Base-by-base conservation (phyloP, 129 eudicot genomes). In the Rutidosis leptorrhynchoides region DNA sequence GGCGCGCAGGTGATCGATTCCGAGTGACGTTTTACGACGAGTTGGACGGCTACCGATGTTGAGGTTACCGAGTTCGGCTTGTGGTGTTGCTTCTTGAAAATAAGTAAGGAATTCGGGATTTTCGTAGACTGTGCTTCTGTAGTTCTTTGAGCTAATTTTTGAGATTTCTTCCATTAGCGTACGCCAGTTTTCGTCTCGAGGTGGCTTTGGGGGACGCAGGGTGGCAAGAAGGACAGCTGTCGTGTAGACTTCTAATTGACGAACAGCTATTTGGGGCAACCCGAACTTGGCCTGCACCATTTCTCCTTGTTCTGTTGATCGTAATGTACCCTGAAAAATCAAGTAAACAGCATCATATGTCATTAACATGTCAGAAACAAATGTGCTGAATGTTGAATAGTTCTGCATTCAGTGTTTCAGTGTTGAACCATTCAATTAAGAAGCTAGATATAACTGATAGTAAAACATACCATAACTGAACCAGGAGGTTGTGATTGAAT, bases 271-370 rank as follows among this genome's bases (percentile, higher is more conserved):
- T 22, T 85, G 83, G 54, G 98, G 95, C 10, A 81, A 78, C 14
- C 98, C 98, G 19, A 88, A 88, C 70, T 91, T 91, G 30, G 98
- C 96, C 77, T 91, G 96, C 37, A 91, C 98, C 98, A 91, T 91
- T 79, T 91, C 98, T 76, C 98, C 98, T 69, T 91, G 98, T 68
- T 91, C 96, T 1, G 98, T 91, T 35, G 90, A 85, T 54, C 98
- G 68, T 25, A 91, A 89, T 14, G 98, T 85, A 58, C 98, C 96
- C 95, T 90, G 72, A 9, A 26, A 62, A 71, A 74, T 69, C 55
- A 19, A 24, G 62, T 2, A 49, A 49, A 35, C 9, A 35, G n/a
- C n/a, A n/a, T n/a, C n/a, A n/a, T n/a, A n/a, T n/a, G n/a, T n/a
- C n/a, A n/a, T n/a, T n/a, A n/a, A n/a, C n/a, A n/a, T n/a, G n/a